Percentiles rank a stretch among this genome's conserved stretches.
Conservation (phyloP, 202 grass and related monocot genomes). For the Schoenoplectus triqueter region DNA sequence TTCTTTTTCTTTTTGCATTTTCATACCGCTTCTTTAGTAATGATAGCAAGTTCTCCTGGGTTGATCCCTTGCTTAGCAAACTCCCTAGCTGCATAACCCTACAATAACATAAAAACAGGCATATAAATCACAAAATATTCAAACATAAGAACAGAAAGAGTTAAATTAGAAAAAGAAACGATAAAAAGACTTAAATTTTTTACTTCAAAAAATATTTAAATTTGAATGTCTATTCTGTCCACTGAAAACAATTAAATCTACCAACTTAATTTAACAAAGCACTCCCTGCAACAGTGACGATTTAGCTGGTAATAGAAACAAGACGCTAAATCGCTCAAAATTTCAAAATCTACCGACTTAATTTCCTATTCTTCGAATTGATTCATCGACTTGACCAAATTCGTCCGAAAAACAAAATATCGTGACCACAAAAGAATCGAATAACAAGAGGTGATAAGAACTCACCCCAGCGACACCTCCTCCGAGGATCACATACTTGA, state of each 20-base stretch:
- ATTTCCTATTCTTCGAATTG: not conserved
- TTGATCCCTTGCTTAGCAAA: slow-evolving; percentile 74
- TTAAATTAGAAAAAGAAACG: too few species aligned
- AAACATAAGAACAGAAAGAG: slow-evolving; percentile 32
- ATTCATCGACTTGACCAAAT: too few species aligned
- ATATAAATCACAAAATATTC: not conserved
- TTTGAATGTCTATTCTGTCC: too few species aligned
- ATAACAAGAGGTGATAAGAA: not conserved
- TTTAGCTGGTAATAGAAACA: not conserved
- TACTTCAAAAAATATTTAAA: too few species aligned
- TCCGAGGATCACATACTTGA: slow-evolving; percentile 95
- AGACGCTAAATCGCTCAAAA: not conserved
- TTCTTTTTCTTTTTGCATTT: not conserved
- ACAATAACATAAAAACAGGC: slow-evolving; percentile 8
- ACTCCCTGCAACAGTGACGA: too few species aligned
- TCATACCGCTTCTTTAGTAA: slow-evolving; percentile 90
- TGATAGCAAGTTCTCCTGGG: slow-evolving; percentile 88
- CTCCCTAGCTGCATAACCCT: slow-evolving; percentile 92
- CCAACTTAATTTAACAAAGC: too few species aligned
- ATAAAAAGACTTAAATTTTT: too few species aligned
- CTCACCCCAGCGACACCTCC: slow-evolving; percentile 81
- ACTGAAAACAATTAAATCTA: too few species aligned
- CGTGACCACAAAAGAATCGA: slow-evolving; percentile 2
- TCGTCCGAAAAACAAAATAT: not conserved
- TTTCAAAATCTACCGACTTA: too few species aligned